Evolutionary conservation across 306 rosid species (phyloP).

Genomic region (Prunus salicina): DNA sequence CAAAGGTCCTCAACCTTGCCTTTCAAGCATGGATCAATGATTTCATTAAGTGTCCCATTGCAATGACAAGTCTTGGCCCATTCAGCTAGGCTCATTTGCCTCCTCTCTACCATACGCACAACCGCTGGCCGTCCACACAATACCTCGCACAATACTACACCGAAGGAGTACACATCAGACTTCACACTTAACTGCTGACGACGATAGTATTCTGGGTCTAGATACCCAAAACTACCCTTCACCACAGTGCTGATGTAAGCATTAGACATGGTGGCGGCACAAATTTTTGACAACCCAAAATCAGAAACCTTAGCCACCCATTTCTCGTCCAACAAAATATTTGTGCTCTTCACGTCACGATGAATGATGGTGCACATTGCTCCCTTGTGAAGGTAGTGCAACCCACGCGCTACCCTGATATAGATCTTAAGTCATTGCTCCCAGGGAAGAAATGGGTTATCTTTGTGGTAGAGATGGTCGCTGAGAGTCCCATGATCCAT

Average conservation of each 20-base stretch:
- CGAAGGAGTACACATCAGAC: conserved; percentile 59
- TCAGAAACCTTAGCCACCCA: background rate
- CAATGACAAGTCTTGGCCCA: conserved; percentile 39
- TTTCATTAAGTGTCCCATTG: conserved; percentile 19
- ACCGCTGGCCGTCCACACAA: conserved; percentile 39
- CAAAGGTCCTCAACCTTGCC: conserved; percentile 31
- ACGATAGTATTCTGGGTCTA: conserved; percentile 29
- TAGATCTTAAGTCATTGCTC: conserved; percentile 28
- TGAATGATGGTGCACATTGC: conserved; percentile 34
- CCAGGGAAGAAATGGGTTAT: conserved; percentile 29
- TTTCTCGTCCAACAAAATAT: conserved; percentile 11
- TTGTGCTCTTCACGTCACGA: conserved; percentile 35
- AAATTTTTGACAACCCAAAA: conserved; percentile 41
- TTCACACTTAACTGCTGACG: conserved; percentile 39
- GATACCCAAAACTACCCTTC: conserved; percentile 25
- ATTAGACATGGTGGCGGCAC: conserved; percentile 10
- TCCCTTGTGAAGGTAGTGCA: conserved; percentile 42
- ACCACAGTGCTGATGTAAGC: conserved; percentile 30
- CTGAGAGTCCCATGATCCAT: conserved; percentile 25
- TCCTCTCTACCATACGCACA: conserved; percentile 13
- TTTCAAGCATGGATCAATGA: conserved; percentile 37
- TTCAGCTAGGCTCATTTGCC: conserved; percentile 29
- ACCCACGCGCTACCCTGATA: conserved; percentile 24
- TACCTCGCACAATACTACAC: conserved; percentile 52
- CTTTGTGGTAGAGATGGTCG: conserved; percentile 13